Conservation (phyloP, 1,139 yeast genomes). For the Ashbya aceris region DNA sequence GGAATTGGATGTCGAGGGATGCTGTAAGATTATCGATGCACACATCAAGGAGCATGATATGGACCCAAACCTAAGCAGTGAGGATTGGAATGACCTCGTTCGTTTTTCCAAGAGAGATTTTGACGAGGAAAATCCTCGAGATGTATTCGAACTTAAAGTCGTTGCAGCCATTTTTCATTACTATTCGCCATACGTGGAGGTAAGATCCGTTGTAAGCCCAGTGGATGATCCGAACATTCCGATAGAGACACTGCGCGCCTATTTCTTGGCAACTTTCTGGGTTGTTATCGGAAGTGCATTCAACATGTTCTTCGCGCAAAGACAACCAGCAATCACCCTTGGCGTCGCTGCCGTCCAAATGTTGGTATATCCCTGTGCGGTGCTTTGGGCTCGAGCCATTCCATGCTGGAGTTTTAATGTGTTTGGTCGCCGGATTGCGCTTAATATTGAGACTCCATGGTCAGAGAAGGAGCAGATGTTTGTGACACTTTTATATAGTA, state of each 20-base stretch:
- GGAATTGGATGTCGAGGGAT: slow-evolving; percentile 33
- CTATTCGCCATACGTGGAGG: slow-evolving; percentile 58
- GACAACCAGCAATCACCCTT: slow-evolving; percentile 44
- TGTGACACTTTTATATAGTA: slow-evolving; percentile 40
- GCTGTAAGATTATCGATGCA: slow-evolving; percentile 35
- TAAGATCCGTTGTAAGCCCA: slow-evolving; percentile 48
- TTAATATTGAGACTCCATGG: slow-evolving; percentile 55
- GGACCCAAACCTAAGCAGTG: slow-evolving; percentile 43
- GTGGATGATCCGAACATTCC: slow-evolving; percentile 41
- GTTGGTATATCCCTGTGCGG: slow-evolving; percentile 51
- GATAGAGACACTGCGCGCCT: slow-evolving; percentile 50
- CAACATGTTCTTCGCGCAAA: slow-evolving; percentile 49
- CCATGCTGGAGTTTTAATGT: slow-evolving; percentile 42
- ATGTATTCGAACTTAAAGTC: slow-evolving; percentile 30
- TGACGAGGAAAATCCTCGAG: slow-evolving; percentile 10
- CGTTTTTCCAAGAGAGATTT: slow-evolving; percentile 20
- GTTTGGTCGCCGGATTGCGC: slow-evolving; percentile 33
- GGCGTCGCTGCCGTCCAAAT: slow-evolving; percentile 45
- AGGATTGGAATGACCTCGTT: slow-evolving; percentile 29
- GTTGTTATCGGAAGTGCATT: slow-evolving; percentile 45
- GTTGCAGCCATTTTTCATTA: slow-evolving; percentile 42
- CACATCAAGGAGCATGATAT: slow-evolving; percentile 35
- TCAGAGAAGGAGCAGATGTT: slow-evolving; percentile 61
- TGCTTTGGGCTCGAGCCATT: slow-evolving; percentile 31
- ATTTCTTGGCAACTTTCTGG: slow-evolving; percentile 49